phyloP scores from a whole-genome alignment of 495 filamentous ascomycete genomes.

The Staphylotrichum longicolle region DNA sequence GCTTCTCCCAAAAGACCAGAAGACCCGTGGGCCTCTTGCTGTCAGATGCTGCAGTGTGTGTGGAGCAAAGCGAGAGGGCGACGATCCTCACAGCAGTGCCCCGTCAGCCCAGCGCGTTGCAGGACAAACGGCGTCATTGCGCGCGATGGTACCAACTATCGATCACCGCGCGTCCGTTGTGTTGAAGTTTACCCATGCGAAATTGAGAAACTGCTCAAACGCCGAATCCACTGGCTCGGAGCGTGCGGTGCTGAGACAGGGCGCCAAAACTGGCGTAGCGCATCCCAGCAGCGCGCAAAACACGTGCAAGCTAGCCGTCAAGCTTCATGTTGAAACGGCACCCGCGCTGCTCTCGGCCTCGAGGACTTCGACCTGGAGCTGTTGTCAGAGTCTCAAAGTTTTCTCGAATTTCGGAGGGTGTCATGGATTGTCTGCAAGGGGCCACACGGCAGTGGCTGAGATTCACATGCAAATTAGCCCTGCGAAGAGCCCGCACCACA shows the following conservation, averaged over 20 bases:
- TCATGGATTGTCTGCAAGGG: neutral
- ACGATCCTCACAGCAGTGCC: neutral
- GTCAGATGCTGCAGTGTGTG: slow-evolving; percentile 4
- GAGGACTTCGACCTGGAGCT: neutral
- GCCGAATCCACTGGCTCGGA: slow-evolving; percentile 18
- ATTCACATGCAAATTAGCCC: neutral
- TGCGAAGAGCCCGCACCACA: slow-evolving; percentile 6
- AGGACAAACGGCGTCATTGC: neutral
- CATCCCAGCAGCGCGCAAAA: neutral
- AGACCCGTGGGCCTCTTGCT: neutral
- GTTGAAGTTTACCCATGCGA: no score
- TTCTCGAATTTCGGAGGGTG: neutral
- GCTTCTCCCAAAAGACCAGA: no score
- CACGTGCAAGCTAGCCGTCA: neutral
- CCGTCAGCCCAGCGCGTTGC: neutral
- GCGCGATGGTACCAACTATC: neutral
- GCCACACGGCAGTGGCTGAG: slow-evolving; percentile 11
- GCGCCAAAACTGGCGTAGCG: slow-evolving; percentile 4
- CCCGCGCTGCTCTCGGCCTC: neutral
- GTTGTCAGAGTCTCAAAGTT: neutral
- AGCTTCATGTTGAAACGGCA: slow-evolving; percentile 3
- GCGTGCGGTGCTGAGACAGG: slow-evolving; percentile 13
- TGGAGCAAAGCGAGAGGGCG: neutral
- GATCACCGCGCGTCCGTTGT: no score
- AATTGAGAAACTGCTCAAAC: neutral